phyloP scores from a whole-genome alignment of 2,329 filamentous ascomycete genomes.

The Nemania serpens region DNA sequence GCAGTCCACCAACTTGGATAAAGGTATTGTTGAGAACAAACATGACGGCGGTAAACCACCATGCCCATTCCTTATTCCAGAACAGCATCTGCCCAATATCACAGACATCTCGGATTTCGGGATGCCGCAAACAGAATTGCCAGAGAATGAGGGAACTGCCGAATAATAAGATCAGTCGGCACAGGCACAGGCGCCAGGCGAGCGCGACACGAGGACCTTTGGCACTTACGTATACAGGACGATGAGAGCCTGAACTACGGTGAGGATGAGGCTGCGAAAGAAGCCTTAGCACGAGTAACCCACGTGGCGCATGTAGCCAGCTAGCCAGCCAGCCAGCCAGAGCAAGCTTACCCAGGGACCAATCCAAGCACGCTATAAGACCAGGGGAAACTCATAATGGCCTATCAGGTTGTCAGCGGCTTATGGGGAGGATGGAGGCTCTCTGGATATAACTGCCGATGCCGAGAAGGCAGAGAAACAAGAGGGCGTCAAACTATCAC shows the following conservation, averaged over 20 bases:
- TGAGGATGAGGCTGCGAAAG: slow-evolving; percentile 68
- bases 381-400: slow-evolving; percentile 95
- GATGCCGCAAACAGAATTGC: slow-evolving; percentile 90
- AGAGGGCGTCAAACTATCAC: too few relatives aligned
- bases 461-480: too few relatives aligned
- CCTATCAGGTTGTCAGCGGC: slow-evolving; percentile 39
- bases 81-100: slow-evolving; percentile 96
- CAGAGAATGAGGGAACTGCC: slow-evolving; percentile 36
- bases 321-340: slow-evolving; percentile 17
- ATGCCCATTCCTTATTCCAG: slow-evolving; percentile 77
- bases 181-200: background rate
- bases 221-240: slow-evolving; percentile 80
- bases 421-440: background rate
- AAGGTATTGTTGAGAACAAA: slow-evolving; percentile 95
- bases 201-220: background rate
- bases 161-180: slow-evolving; percentile 2
- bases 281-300: slow-evolving; percentile 24
- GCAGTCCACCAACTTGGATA: slow-evolving; percentile 63
- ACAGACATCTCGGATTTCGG: slow-evolving; percentile 89
- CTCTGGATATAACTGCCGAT: too few relatives aligned
- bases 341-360: slow-evolving; percentile 66
- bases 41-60: slow-evolving; percentile 76
- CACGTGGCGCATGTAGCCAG: slow-evolving; percentile 16
- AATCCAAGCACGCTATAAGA: slow-evolving; percentile 87
- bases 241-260: slow-evolving; percentile 73